Evolutionary conservation across 495 filamentous ascomycete species (phyloP), one percentile per base, ranked within the genome.

Genomic region (Penicillium coprophilum): DNA sequence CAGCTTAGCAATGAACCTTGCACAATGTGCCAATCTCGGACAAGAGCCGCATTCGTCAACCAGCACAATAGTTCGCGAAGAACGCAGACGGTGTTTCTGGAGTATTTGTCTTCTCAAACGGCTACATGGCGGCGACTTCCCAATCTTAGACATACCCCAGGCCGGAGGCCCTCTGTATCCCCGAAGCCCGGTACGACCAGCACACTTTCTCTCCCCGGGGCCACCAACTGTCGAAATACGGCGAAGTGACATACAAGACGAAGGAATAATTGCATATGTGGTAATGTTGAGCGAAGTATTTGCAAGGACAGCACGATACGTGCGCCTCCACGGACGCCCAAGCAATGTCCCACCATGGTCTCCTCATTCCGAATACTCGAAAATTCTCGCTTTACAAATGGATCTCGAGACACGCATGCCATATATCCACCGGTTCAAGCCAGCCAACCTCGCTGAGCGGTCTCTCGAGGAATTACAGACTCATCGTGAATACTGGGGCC

Each of bases 31-130:
- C 21, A 73, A 74, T 54, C 62, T 80, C 9, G 72, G 64, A 4
- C 60, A 59, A 3, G 76, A 78, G 56, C 55, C 69, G 17, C 61
- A 67, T 11, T 21, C 55, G 3, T 13, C 46, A 9, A 51, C 65
- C 11, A 65, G 60, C 20, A 47, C 39, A 2, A 43, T 63, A 6
- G 40, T 59, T 10, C 72, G 67, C 8, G 77, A 79, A 55, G 77
- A 80, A 47, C 69, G 77, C 21, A 57, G 76, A 36, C 65, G 77
- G 24, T 80, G 77, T 45, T 80, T 78, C 32, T 80, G 77, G 77
- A 76, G 76, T 21, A 72, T 80, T 17, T 80, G 68, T 55, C 66
- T 80, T 9, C 64, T 80, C 27, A 78, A 76, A 40, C 63, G 72
- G 20, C 66, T 80, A 2, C 77, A 80, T 27, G 76, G 75, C 4